Evolutionary conservation across 148 eudicot species (phyloP), one percentile per base, ranked within the genome.

Genomic region (Vaccinium macrocarpon): DNA sequence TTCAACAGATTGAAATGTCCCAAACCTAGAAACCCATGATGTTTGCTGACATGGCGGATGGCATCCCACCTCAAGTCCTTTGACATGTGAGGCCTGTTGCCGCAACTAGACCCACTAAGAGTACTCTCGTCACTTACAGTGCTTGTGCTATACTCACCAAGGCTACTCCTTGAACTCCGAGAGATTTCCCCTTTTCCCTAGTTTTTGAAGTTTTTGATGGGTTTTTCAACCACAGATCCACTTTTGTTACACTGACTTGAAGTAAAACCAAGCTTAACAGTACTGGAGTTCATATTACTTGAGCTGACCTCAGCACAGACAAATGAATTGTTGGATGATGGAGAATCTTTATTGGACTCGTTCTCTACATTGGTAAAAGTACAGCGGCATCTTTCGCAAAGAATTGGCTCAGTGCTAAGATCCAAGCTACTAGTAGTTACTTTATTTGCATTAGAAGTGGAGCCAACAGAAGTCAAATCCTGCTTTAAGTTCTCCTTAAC

Each of bases 21-120:
- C 86, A 97, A 82, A 1, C 95, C 96, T 56, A 97, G 74, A 80
- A 84, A 90, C 71, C 97, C 99, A 18, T 91, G 88, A 79, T 95
- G 93, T 85, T 84, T 90, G 86, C 86, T 91, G 21, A 92, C 88
- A 80, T 87, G 91, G 75, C 86, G 90, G 83, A 95, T 91, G 16
- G 97, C 98, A 86, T 90, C 90, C 99, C 99, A 97, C 90, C 94
- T 91, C 42, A 86, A 84, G 84, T 97, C 98, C 87, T 91, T 97
- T 25, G 99, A 97, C 99, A 92, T 97, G 84, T 97, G 99, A 4
- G 99, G 99, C 52, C 94, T 91, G 75, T 92, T 97, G 81, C 95
- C 89, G 83, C 88, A 85, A 87, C 91, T 91, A 18, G 93, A 93
- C 82, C 98, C 92, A 84, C 96, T 92, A 21, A 90, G 82, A 89